Conservation (phyloP, 1,284 basidiomycete species). For the Puccinia polysora region DNA sequence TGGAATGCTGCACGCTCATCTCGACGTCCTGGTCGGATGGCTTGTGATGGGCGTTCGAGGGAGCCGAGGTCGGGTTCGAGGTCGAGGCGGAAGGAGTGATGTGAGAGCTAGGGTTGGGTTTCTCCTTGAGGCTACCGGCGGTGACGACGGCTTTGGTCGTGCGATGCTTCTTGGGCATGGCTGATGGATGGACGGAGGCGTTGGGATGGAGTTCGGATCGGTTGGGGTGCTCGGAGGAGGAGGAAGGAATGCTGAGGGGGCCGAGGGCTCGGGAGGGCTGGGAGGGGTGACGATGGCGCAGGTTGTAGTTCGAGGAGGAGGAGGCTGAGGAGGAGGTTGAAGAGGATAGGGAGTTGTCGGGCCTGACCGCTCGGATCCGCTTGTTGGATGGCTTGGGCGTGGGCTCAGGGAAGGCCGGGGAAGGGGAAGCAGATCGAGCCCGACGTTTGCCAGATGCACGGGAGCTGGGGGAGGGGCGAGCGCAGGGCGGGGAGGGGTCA, state of each 20-base stretch:
- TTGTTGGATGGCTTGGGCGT: slow-evolving; percentile 37
- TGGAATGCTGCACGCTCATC: slow-evolving; percentile 28
- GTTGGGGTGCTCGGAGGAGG: neutral
- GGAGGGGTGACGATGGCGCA: slow-evolving; percentile 21
- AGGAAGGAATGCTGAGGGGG: neutral
- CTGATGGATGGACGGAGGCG: slow-evolving; percentile 1
- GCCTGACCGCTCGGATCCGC: slow-evolving; percentile 26
- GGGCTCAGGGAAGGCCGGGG: slow-evolving; percentile 28
- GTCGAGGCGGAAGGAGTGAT: slow-evolving; percentile 22
- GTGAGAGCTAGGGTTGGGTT: slow-evolving; percentile 22
- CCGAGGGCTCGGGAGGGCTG: slow-evolving; percentile 5
- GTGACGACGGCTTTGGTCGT: slow-evolving; percentile 17
- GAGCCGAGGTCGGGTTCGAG: slow-evolving; percentile 17
- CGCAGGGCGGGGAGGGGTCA: neutral
- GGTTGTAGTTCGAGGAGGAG: slow-evolving; percentile 28
- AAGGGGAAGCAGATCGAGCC: slow-evolving; percentile 42
- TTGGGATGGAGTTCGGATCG: neutral
- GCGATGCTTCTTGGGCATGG: slow-evolving; percentile 31
- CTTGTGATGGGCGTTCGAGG: slow-evolving; percentile 3
- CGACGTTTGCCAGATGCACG: slow-evolving; percentile 44
- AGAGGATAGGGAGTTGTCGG: neutral
- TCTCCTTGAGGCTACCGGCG: slow-evolving; percentile 23
- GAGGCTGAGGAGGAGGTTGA: slow-evolving; percentile 8
- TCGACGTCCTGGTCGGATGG: slow-evolving; percentile 37
- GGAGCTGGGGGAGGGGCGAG: slow-evolving; percentile 20